phyloP scores from a whole-genome alignment of 2,329 filamentous ascomycete genomes.

The Dryadomyces quercivorus region DNA sequence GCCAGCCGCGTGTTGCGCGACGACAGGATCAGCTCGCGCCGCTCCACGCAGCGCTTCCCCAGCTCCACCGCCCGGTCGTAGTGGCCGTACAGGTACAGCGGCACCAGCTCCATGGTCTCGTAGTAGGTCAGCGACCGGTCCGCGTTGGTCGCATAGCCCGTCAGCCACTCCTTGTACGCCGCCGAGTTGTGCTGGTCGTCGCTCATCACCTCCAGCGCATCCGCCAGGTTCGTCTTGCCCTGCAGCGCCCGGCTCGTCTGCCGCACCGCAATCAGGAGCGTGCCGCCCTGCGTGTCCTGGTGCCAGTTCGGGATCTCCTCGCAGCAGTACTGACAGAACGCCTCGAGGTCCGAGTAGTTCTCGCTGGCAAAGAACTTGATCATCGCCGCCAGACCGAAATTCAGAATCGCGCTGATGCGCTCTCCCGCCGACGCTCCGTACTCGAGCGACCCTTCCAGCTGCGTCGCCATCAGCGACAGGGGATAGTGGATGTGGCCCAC shows the following conservation, averaged over 20 bases:
- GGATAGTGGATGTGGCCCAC: slow-evolving; percentile 57
- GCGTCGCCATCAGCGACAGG: slow-evolving; percentile 42
- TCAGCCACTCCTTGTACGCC: slow-evolving; percentile 48
- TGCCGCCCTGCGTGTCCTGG: slow-evolving; percentile 58
- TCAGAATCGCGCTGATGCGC: slow-evolving; percentile 58
- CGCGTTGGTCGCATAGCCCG: slow-evolving; percentile 39
- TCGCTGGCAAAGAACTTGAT: slow-evolving; percentile 60
- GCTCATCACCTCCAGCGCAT: slow-evolving; percentile 46
- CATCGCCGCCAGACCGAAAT: slow-evolving; percentile 54
- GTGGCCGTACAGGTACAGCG: slow-evolving; percentile 50
- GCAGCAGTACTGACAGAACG: slow-evolving; percentile 58
- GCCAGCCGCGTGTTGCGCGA: slow-evolving; percentile 43
- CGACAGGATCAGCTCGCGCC: slow-evolving; percentile 43
- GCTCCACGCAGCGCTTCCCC: slow-evolving; percentile 35
- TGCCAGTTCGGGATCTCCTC: slow-evolving; percentile 65
- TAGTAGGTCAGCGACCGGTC: slow-evolving; percentile 57
- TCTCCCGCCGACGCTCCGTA: slow-evolving; percentile 56
- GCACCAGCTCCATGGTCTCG: slow-evolving; percentile 51
- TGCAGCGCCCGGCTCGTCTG: slow-evolving; percentile 60
- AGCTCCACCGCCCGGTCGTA: slow-evolving; percentile 47
- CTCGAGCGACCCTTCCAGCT: slow-evolving; percentile 55
- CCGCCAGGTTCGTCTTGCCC: slow-evolving; percentile 51
- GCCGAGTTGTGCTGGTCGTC: slow-evolving; percentile 53
- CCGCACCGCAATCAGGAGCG: slow-evolving; percentile 51
- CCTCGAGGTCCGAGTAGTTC: slow-evolving; percentile 56